These are phyloP conservation scores for Geranomyces michiganensis DNA, from an alignment of 192 early-diverging fungal genomes.

Conservation along the genomic window DNA sequence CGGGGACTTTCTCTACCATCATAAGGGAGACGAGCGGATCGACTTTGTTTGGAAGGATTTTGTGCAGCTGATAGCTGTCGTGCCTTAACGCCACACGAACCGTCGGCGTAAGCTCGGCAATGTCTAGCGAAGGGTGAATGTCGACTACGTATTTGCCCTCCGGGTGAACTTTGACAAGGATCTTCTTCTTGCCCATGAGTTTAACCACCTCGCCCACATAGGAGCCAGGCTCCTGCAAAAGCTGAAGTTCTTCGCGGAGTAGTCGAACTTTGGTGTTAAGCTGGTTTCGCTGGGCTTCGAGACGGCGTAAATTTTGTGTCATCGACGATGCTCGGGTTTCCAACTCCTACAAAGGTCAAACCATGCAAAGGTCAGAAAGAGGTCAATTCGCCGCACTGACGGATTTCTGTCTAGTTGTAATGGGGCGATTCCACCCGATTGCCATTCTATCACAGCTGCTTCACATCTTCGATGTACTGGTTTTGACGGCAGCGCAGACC, in stretches of 20 bases:
- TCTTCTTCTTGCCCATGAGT: slow-evolving; percentile 97
- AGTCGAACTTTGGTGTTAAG: slow-evolving; percentile 96
- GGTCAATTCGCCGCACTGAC: background rate
- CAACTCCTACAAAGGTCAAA: slow-evolving; percentile 60
- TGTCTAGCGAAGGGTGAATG: slow-evolving; percentile 89
- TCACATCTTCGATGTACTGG: too few species aligned
- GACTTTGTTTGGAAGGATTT: slow-evolving; percentile 95
- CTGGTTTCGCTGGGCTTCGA: slow-evolving; percentile 98
- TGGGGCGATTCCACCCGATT: too few species aligned
- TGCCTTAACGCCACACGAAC: slow-evolving; percentile 88
- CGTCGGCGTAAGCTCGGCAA: slow-evolving; percentile 86
- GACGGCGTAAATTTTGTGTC: slow-evolving; percentile 93
- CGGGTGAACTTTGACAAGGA: slow-evolving; percentile 76
- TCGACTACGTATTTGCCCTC: slow-evolving; percentile 99
- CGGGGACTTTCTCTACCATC: slow-evolving; percentile 99
- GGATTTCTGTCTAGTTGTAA: too few species aligned
- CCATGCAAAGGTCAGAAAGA: background rate
- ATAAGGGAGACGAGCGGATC: slow-evolving; percentile 99
- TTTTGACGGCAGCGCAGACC: too few species aligned
- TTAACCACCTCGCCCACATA: slow-evolving; percentile 98
- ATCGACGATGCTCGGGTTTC: slow-evolving; percentile 86
- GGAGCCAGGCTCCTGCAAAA: slow-evolving; percentile 94
- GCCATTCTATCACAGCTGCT: too few species aligned
- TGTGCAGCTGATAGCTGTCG: slow-evolving; percentile 92
- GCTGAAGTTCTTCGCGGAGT: slow-evolving; percentile 92